A percentile compares a stretch with the other conserved stretches of the same genome.
These are phyloP conservation scores for Syzygium aqueum DNA, from an alignment of 345 rosid genomes.

Conservation along the genomic window DNA sequence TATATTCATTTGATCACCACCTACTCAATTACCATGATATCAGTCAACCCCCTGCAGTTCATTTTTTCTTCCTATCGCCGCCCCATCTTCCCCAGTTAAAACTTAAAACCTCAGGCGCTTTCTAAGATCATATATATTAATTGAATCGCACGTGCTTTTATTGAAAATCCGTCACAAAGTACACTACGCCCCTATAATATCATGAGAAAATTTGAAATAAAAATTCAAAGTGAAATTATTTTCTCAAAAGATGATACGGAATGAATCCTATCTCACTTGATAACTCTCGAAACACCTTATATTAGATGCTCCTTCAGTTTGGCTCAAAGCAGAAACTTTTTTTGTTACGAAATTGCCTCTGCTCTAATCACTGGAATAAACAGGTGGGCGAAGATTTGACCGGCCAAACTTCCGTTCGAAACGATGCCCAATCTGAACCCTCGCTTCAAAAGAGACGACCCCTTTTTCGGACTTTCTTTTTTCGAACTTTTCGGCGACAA, in stretches of 20 bases:
- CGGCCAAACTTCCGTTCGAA: not conserved
- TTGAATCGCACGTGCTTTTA: not conserved
- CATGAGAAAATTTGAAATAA: not conserved
- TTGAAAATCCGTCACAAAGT: not conserved
- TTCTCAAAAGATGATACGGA: not conserved
- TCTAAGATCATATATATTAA: not conserved
- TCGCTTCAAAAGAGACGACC: not conserved
- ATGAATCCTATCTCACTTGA: not conserved
- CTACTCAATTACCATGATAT: not conserved
- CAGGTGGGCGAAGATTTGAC: too few species aligned
- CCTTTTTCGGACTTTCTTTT: not conserved
- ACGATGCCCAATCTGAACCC: not conserved
- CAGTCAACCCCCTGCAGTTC: not conserved
- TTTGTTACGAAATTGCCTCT: not conserved
- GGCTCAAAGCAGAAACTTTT: too few species aligned
- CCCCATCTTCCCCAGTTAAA: not conserved
- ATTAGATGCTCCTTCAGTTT: too few species aligned
- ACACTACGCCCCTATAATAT: not conserved
- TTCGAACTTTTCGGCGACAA: not conserved
- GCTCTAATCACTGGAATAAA: not conserved
- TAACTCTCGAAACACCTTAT: not conserved
- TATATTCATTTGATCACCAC: not conserved
- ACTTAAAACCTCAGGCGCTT: not conserved
- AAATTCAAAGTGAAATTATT: not conserved
- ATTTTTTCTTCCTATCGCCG: not conserved